Conservation (phyloP, 2,329 filamentous ascomycete species). For the Diaporthe helianthi region DNA sequence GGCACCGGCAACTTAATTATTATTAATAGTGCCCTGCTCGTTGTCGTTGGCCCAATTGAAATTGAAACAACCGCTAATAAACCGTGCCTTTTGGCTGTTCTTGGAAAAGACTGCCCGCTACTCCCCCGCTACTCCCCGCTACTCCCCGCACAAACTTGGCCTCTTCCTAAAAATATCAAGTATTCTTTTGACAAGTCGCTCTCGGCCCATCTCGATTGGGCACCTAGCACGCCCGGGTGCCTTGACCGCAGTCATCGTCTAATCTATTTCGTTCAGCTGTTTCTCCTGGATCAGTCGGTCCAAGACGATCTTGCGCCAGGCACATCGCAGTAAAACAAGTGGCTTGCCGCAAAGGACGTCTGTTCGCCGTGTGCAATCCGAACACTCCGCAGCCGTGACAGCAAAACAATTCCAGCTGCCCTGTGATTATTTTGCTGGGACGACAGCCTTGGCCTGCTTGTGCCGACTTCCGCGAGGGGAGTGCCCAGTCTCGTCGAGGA, state of each 20-base stretch:
- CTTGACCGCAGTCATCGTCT: neutral
- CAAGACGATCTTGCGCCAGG: conserved; percentile 14
- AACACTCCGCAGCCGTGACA: neutral
- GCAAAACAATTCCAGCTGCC: neutral
- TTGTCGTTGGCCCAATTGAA: neutral
- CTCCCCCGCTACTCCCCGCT: neutral
- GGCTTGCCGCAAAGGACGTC: conserved; percentile 23
- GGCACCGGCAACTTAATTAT: neutral
- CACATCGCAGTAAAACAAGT: conserved; percentile 25
- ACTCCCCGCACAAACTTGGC: conserved; percentile 14
- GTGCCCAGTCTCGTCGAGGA: neutral
- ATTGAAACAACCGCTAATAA: conserved; percentile 19
- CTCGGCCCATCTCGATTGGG: neutral
- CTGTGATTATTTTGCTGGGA: neutral
- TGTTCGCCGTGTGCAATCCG: conserved; percentile 9
- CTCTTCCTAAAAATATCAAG: conserved; percentile 4
- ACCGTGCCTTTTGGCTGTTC: neutral
- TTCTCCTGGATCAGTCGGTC: conserved; percentile 9
- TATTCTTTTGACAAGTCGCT: neutral
- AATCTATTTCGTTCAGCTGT: neutral
- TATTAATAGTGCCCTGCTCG: neutral
- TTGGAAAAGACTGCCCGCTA: conserved; percentile 4
- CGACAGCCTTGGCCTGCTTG: neutral
- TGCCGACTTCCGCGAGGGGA: neutral
- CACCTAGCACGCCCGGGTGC: neutral